Percentiles rank a stretch among this genome's conserved stretches.
Conservation (phyloP, 352 stramenopile genomes). For the Globisporangium recalcitrans region DNA sequence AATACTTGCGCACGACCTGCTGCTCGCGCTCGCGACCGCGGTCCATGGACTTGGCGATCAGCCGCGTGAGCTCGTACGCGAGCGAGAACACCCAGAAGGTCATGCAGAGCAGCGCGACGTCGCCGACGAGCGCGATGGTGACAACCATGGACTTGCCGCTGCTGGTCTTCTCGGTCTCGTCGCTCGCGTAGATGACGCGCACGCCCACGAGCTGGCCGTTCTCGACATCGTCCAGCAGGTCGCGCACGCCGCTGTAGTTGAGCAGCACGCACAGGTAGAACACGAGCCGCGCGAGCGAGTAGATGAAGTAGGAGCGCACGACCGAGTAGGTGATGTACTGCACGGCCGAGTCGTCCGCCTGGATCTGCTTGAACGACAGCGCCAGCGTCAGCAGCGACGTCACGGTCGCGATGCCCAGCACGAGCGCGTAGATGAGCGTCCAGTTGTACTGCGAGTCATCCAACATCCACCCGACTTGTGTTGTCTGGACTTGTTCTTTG, state of each 20-base stretch:
- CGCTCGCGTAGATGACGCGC: conserved; percentile 36
- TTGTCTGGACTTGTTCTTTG: neutral
- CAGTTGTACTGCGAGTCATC: conserved; percentile 49
- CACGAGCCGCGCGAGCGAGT: conserved; percentile 40
- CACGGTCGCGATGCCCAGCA: conserved; percentile 39
- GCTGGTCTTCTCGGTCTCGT: conserved; percentile 15
- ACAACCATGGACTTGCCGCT: conserved; percentile 32
- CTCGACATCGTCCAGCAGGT: conserved; percentile 38
- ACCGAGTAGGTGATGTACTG: conserved; percentile 70
- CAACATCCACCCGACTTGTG: conserved; percentile 27
- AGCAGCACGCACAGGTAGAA: conserved; percentile 53
- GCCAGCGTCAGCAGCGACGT: conserved; percentile 42
- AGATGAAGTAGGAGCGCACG: conserved; percentile 58
- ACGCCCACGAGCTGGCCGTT: conserved; percentile 51
- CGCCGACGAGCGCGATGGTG: conserved; percentile 44
- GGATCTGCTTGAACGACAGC: conserved; percentile 59
- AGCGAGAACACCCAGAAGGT: conserved; percentile 63
- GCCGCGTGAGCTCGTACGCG: conserved; percentile 59
- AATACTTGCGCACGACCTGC: conserved; percentile 47
- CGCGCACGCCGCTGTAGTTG: conserved; percentile 45
- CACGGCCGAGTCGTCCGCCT: conserved; percentile 50
- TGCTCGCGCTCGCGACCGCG: conserved; percentile 44
- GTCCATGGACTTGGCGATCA: conserved; percentile 68
- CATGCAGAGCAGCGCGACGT: conserved; percentile 52
- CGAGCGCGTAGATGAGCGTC: conserved; percentile 53